Percentiles rank a stretch among this genome's conserved stretches.
phyloP scores from a whole-genome alignment of 768 basidiomycete genomes.

The Tulasnella sp. region DNA sequence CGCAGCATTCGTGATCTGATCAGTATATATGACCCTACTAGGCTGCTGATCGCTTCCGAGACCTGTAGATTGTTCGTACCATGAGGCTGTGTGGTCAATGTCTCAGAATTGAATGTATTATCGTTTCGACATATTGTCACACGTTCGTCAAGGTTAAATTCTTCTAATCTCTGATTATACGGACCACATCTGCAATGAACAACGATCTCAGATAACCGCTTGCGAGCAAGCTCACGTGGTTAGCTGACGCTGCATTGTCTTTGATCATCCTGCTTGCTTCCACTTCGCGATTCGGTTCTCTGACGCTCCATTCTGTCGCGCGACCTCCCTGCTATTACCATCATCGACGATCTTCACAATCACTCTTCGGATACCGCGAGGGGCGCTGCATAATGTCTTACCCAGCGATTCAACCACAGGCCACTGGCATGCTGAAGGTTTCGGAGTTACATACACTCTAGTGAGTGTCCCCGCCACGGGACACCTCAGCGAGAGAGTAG shows the following conservation, averaged over 20 bases:
- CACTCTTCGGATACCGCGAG: not conserved
- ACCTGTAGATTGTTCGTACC: not conserved
- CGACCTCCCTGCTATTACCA: not conserved
- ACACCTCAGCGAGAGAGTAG: not conserved
- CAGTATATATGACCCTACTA: not conserved
- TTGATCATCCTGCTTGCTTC: not conserved
- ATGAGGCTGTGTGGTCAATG: not conserved
- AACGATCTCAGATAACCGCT: too few species aligned
- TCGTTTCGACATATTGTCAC: too few species aligned
- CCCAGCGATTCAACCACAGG: slow-evolving; percentile 32
- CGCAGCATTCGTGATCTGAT: not conserved
- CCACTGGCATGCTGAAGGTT: slow-evolving; percentile 35
- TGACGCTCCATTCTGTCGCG: not conserved
- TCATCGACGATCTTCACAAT: not conserved
- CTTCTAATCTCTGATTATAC: too few species aligned
- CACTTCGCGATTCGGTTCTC: not conserved
- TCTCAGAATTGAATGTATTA: too few species aligned
- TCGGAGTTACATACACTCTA: slow-evolving; percentile 36
- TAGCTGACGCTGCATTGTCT: not conserved
- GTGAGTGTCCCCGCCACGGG: slow-evolving; percentile 28
- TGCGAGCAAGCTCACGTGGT: not conserved
- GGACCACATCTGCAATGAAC: too few species aligned
- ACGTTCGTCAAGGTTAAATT: too few species aligned
- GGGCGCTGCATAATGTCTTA: slow-evolving; percentile 28
- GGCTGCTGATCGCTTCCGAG: slow-evolving; percentile 15